Evolutionary conservation across 805 yeast species (phyloP), one percentile per base, ranked within the genome.

Genomic region (Pichia gijzeniarum): DNA sequence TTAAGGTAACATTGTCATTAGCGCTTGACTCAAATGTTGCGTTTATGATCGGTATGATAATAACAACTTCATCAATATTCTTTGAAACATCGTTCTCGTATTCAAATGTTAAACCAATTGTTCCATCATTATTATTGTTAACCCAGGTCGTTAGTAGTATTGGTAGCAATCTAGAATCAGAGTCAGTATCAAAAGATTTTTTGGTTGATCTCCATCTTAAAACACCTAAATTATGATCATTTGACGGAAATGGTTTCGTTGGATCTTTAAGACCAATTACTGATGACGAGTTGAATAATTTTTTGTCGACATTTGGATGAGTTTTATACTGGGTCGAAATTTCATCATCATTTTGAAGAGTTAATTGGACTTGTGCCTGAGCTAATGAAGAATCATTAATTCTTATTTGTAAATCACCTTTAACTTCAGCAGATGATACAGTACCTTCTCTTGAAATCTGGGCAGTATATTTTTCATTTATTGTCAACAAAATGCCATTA

Each of bases 231-330:
- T 87, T 79, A 61, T 87, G 91, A 62, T 89, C 95, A 64, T 90
- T 88, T 9, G 89, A 73, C 34, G 98, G 98, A 77, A 93, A 90
- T 31, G 89, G 77, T 60, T 87, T 86, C 38, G 74, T 60, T 44
- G 79, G 70, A 62, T 90, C 95, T 61, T 85, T 86, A 59, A 90
- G 75, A 0, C 84, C 84, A 57, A 93, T 79, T 36, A 75, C 64
- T 47, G 75, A 70, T 14, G 70, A 63, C 13, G 74, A 61, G 38
- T 74, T 72, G 64, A 91, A 93, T 58, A 77, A 64, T 35, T 68
- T 69, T 59, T 85, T 82, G 68, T 93, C 97, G 53, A 93, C 95
- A 62, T 91, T 90, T 52, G 99, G 99, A 70, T 93, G 96, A 14
- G 98, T 89, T 65, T 90, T 90, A 71, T 77, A 93, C 60, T 83